Evolutionary conservation across 2,329 filamentous ascomycete genomes (phyloP), one percentile per base, ranked within the genome.

Genomic region (Neonectria faginata): DNA sequence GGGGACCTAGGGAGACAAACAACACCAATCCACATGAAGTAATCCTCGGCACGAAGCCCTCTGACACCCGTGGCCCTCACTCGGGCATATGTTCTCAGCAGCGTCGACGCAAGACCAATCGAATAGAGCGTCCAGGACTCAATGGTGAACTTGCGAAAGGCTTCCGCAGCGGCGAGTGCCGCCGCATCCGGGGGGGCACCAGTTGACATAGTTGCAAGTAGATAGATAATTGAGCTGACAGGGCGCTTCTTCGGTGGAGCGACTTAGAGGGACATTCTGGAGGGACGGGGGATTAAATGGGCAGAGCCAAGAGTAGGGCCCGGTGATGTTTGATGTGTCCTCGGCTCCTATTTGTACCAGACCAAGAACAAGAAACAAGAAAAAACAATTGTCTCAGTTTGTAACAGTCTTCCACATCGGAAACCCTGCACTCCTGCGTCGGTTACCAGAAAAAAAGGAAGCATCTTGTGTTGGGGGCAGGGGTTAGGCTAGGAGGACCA

Each of bases 31-130:
- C 68, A 70, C 42, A 77, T 72, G 0, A 78, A 66, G 31, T 75
- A 76, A 42, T 78, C 76, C 20, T 78, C 76, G 22, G 72, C 54
- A 5, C 70, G 67, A 8, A 78, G 65, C 20, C 69, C 69, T 8
- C 67, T 65, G 3, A 72, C 44, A 0, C 76, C 74, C 5, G 73
- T 67, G 0, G 67, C 65, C 2, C 70, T 70, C 14, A 73, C 58
- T 7, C 76, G 70, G 18, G 75, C 73, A 59, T 76, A 78, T 1
- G 76, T 77, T 6, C 76, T 65, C 6, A 78, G 53, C 9, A 69
- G 36, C 0, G 75, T 76, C 9, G 74, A 62, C 2, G 67, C 44
- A 36, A 77, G 60, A 3, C 70, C 74, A 22, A 77, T 60, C 0
- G 64, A 61, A 33, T 75, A 76, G 0, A 78, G 60, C 7, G 74